Conservation (phyloP, 805 yeast species). For the Yamadazyma akitaensis region DNA sequence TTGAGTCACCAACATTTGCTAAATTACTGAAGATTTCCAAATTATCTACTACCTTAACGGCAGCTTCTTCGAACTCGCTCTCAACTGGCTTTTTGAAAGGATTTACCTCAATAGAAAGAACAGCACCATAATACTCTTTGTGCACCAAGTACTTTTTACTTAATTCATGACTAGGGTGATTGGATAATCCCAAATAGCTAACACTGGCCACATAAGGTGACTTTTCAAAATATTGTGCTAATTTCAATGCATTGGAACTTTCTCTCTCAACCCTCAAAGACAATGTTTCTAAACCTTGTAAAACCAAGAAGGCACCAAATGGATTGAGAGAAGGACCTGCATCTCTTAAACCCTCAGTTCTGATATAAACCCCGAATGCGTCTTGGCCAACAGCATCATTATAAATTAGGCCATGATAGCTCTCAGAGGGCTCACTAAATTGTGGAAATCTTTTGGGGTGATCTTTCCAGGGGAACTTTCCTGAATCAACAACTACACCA, state of each 20-base stretch:
- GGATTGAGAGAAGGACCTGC: slow-evolving; percentile 89
- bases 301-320: slow-evolving; percentile 77
- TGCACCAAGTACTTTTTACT: slow-evolving; percentile 74
- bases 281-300: slow-evolving; percentile 93
- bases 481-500: slow-evolving; percentile 86
- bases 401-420: slow-evolving; percentile 85
- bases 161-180: slow-evolving; percentile 72
- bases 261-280: slow-evolving; percentile 94
- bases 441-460: slow-evolving; percentile 89
- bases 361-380: slow-evolving; percentile 76
- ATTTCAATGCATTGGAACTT: slow-evolving; percentile 71
- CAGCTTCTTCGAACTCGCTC: slow-evolving; percentile 68
- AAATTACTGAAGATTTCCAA: slow-evolving; percentile 85
- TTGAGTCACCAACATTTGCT: slow-evolving; percentile 96
- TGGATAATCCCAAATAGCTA: slow-evolving; percentile 84
- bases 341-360: slow-evolving; percentile 86
- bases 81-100: slow-evolving; percentile 33
- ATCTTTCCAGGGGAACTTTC: slow-evolving; percentile 88
- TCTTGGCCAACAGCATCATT: slow-evolving; percentile 73
- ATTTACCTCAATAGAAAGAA: slow-evolving; percentile 86
- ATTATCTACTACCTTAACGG: slow-evolving; percentile 79
- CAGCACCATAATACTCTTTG: slow-evolving; percentile 73
- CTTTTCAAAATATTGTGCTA: slow-evolving; percentile 73
- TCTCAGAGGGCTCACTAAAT: slow-evolving; percentile 85
- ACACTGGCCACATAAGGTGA: slow-evolving; percentile 83